Conservation (phyloP, 768 basidiomycete genomes). For the Tylopilus sp. region DNA sequence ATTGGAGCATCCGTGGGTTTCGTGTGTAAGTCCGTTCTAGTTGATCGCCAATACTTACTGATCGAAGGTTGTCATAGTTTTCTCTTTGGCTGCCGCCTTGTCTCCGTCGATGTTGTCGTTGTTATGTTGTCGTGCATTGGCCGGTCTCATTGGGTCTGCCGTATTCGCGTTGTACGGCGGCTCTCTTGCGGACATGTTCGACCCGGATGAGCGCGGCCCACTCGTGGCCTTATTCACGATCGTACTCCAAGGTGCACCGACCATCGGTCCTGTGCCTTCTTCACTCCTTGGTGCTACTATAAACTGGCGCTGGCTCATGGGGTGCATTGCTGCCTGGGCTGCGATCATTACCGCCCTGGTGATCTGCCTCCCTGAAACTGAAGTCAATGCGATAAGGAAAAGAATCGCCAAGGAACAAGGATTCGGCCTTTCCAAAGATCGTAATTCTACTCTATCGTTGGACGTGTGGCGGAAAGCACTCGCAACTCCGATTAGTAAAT, state of each 20-base stretch:
- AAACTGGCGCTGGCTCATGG: slow-evolving; percentile 24
- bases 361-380: slow-evolving; percentile 22
- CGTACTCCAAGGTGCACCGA: slow-evolving; percentile 3
- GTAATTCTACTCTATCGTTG: not conserved
- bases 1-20: slow-evolving; percentile 11
- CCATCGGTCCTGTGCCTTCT: slow-evolving; percentile 26
- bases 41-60: not conserved
- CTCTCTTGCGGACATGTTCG: slow-evolving; percentile 24
- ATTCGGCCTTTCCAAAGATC: not conserved
- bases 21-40: slow-evolving; percentile 6
- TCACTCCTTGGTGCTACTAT: slow-evolving; percentile 19
- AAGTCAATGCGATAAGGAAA: slow-evolving; percentile 15
- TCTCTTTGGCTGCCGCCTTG: slow-evolving; percentile 18
- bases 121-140: slow-evolving; percentile 19
- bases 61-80: slow-evolving; percentile 8
- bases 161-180: slow-evolving; percentile 20
- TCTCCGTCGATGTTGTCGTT: slow-evolving; percentile 17
- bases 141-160: slow-evolving; percentile 20
- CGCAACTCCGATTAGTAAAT: slow-evolving; percentile 17
- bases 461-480: slow-evolving; percentile 15
- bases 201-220: no score
- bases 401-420: slow-evolving; percentile 8
- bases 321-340: slow-evolving; percentile 15
- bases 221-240: no score
- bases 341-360: slow-evolving; percentile 14